Evolutionary conservation across 164 flowering plant genomes (phyloP).

Genomic region (Magnolia changhungtana): DNA sequence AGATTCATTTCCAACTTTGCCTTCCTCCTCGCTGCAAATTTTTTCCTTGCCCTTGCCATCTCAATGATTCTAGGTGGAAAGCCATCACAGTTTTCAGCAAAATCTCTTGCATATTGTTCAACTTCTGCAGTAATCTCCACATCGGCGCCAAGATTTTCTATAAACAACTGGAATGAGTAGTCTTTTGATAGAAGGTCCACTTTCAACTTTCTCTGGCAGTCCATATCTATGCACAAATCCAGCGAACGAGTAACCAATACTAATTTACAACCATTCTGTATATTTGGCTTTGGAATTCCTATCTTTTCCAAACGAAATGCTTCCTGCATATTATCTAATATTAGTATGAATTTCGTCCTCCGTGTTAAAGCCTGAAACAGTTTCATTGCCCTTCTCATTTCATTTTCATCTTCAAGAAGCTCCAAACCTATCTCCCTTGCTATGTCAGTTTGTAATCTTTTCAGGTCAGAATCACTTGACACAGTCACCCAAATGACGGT

Average conservation of each 20-base stretch:
- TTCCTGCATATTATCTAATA: conserved; percentile 6
- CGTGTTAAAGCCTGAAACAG: not conserved
- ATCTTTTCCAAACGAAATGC: not conserved
- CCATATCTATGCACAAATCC: not conserved
- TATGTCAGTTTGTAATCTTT: not conserved
- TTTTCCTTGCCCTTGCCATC: not conserved
- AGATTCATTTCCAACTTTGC: not conserved
- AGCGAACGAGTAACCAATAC: not conserved
- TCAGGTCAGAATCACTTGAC: not conserved
- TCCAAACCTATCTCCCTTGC: not conserved
- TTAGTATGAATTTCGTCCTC: not conserved
- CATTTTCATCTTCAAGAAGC: not conserved
- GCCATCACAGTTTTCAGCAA: conserved; percentile 2
- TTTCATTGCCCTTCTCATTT: not conserved
- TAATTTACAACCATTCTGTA: conserved; percentile 2
- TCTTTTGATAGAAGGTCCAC: conserved; percentile 3
- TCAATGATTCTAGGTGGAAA: not conserved
- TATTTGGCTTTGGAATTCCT: conserved; percentile 3
- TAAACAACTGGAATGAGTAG: conserved; percentile 3
- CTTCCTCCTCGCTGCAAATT: not conserved
- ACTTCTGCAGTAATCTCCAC: not conserved
- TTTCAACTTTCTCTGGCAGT: not conserved
- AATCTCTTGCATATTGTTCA: conserved; percentile 3
- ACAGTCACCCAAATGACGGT: not conserved
- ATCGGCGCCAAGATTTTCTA: not conserved